Base-by-base conservation (phyloP, 352 stramenopile species). In the Phytophthora quininea region DNA sequence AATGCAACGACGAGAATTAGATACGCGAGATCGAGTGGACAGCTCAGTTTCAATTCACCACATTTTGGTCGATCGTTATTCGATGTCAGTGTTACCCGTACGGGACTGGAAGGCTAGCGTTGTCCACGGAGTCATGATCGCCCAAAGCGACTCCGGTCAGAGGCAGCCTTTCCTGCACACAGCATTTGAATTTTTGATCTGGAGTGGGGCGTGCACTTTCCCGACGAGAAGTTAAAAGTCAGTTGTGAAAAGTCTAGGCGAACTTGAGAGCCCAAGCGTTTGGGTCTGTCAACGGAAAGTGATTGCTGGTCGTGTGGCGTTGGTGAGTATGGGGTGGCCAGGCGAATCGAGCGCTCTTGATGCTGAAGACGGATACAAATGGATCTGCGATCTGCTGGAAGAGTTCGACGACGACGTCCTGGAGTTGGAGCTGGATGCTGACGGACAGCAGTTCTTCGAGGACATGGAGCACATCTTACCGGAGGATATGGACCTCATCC, bases 401-500 rank as follows among this genome's bases (percentile, higher is more conserved):
- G 54, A 55, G 31, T 78, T 62, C 50, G 64, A 80, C 33, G 47
- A 46, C 15, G 64, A 73, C 29, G 54, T 80, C 45, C 50, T 80
- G 1, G 70, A 84, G 50, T 62, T 84, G 33, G 62, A 84, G 30
- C 30, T 84, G 38, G 63, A 76, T 19, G 55, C 54, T 5, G 66
- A 77, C 32, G 60, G 56, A 7, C 60, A 77, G n/a, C 42, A 75
- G 24, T 75, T 78, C 56, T 74, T 63, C 50, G 67, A 78, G 54
- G 54, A 67, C 54, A 67, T 78, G 45, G 54, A 69, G 29, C 10
- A 19, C 19, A 24, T 24, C 19, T 24, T 24, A 24, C 19, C 19
- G 19, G 67, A 78, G 54, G 54, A 67, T 49, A 67, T 78, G 45
- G 54, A 69, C 33, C 10, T 24, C 31, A 32, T 65, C 19, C 49